Evolutionary conservation across 139 green algal genomes (phyloP).

Genomic region (Auxenochlorella pyrenoidosa): DNA sequence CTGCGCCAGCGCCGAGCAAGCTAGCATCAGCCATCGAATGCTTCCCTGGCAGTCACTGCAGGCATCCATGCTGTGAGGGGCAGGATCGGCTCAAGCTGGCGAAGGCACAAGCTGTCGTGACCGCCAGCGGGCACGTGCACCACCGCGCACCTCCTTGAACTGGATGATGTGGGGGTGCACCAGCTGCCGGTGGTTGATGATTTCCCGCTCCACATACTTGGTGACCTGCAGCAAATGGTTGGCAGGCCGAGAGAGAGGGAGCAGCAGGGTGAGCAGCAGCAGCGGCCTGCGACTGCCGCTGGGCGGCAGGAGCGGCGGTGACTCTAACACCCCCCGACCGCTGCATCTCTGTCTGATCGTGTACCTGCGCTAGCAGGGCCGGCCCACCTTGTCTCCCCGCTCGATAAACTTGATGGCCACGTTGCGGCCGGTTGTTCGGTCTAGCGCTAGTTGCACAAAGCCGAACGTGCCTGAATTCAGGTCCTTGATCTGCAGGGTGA

Average conservation of each 20-base stretch:
- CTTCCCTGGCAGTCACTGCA: no score
- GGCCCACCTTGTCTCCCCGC: slow-evolving; percentile 71
- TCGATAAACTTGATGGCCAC: slow-evolving; percentile 89
- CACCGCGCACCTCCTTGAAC: slow-evolving; percentile 87
- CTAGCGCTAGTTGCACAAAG: slow-evolving; percentile 83
- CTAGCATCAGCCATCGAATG: no score
- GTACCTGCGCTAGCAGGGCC: neutral
- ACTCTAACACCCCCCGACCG: neutral
- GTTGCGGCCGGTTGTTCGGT: slow-evolving; percentile 74
- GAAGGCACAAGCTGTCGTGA: no score
- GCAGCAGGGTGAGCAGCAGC: neutral
- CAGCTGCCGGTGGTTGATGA: slow-evolving; percentile 95
- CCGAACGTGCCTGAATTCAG: slow-evolving; percentile 89
- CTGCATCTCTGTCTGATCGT: neutral
- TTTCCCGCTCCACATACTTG: slow-evolving; percentile 98
- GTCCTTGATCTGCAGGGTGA: slow-evolving; percentile 56
- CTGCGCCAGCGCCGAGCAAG: no score
- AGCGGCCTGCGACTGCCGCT: no score
- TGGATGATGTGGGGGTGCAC: slow-evolving; percentile 97
- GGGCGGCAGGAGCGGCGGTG: neutral
- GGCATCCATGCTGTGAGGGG: no score
- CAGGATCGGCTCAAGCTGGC: no score
- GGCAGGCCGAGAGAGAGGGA: neutral
- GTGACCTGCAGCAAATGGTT: slow-evolving; percentile 73
- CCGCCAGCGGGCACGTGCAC: neutral